Evolutionary conservation across 2,329 filamentous ascomycete genomes (phyloP).

Genomic region (Monosporascus cannonballus): DNA sequence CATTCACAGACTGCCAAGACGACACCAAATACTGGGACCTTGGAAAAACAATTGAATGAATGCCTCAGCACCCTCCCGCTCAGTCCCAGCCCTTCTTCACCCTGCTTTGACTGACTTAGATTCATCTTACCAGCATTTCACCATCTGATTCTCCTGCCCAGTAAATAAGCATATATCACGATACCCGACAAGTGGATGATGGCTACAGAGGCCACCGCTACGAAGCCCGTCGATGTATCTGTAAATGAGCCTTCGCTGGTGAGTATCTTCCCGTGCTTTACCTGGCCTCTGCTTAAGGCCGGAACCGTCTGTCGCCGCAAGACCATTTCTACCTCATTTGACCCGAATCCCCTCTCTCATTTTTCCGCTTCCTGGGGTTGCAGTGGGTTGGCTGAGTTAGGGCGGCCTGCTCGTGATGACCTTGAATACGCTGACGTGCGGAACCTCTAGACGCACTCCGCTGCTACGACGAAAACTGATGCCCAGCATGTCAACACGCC

Average conservation of each 20-base stretch:
- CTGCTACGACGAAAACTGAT: slow-evolving; percentile 29
- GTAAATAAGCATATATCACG: slow-evolving; percentile 11
- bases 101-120: background rate
- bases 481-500: slow-evolving; percentile 42
- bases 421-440: slow-evolving; percentile 2
- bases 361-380: background rate
- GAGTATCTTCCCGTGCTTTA: slow-evolving; percentile 14
- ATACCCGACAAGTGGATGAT: slow-evolving; percentile 25
- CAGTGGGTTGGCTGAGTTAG: background rate
- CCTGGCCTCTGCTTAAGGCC: background rate
- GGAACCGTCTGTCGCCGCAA: background rate
- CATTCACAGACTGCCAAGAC: background rate
- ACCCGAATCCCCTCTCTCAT: background rate
- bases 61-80: background rate
- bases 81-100: background rate
- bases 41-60: background rate
- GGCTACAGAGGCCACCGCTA: slow-evolving; percentile 27
- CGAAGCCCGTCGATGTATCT: slow-evolving; percentile 27
- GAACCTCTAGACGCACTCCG: slow-evolving; percentile 21
- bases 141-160: background rate
- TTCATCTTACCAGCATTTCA: background rate
- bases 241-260: slow-evolving; percentile 25
- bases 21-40: background rate
- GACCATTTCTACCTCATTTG: background rate
- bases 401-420: background rate